Conservation (phyloP, 129 eudicot species). For the Daucus carota region DNA sequence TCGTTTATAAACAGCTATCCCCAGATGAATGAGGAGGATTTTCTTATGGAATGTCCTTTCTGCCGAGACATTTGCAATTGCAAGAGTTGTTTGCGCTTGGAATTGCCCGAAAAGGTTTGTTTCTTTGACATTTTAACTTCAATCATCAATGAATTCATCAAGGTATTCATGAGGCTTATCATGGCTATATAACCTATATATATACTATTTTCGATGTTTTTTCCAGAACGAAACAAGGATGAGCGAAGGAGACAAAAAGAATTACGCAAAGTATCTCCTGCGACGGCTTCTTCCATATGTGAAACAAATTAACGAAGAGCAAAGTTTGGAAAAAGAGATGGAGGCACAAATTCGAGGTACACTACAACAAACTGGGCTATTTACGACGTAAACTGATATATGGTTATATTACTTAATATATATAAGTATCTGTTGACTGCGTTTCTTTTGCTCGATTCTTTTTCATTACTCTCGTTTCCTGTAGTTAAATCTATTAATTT, state of each 20-base stretch:
- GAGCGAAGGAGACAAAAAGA: background rate
- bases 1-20: too few species aligned
- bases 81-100: too few species aligned
- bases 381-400: too few species aligned
- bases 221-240: background rate
- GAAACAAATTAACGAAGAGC: slow-evolving; percentile 43
- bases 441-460: background rate
- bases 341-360: slow-evolving; percentile 76
- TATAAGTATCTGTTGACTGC: background rate
- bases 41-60: too few species aligned
- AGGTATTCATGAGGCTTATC: background rate
- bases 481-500: too few species aligned
- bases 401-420: background rate
- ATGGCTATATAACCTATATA: background rate
- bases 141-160: too few species aligned
- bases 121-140: background rate
- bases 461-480: background rate
- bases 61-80: too few species aligned
- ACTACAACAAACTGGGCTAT: too few species aligned
- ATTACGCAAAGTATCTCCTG: slow-evolving; percentile 37
- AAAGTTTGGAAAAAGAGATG: slow-evolving; percentile 41
- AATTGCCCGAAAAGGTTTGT: too few species aligned
- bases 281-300: slow-evolving; percentile 53
- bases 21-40: too few species aligned
- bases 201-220: background rate